A percentile compares a stretch with the other conserved stretches of the same genome.
phyloP scores from a whole-genome alignment of 1,139 yeast species.

The Saccharomyces hybrid region DNA sequence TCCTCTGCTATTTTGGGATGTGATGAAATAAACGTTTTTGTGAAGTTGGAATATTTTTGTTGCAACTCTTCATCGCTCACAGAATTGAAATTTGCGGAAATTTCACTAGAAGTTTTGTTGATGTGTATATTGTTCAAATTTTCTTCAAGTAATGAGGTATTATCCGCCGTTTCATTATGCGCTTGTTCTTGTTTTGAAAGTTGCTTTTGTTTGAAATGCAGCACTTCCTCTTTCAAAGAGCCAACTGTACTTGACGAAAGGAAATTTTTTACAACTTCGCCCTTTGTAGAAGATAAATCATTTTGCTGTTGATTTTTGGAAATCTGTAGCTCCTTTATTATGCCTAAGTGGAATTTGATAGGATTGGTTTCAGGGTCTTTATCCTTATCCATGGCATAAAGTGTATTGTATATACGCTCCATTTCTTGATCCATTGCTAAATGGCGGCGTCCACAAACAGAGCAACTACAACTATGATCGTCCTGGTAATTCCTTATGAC shows the following conservation, averaged over 20 bases:
- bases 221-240: constrained; percentile 28
- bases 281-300: constrained; percentile 6
- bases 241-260: constrained; percentile 23
- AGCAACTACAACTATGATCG: constrained; percentile 56
- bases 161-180: constrained; percentile 2
- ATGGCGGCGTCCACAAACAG: constrained; percentile 73
- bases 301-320: constrained; percentile 15
- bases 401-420: constrained; percentile 61
- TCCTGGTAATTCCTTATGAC: constrained; percentile 53
- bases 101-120: not conserved
- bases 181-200: constrained; percentile 18
- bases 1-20: constrained; percentile 32
- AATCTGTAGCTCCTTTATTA: constrained; percentile 30
- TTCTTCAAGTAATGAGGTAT: not conserved
- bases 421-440: constrained; percentile 71
- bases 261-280: constrained; percentile 21
- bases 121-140: constrained; percentile 1
- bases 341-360: constrained; percentile 30
- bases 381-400: constrained; percentile 28
- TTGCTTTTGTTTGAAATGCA: constrained; percentile 26
- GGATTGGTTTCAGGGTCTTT: constrained; percentile 30
- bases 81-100: constrained; percentile 1
- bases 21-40: constrained; percentile 30
- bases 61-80: constrained; percentile 16
- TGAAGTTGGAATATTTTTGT: constrained; percentile 24